Base-by-base conservation (phyloP, 805 yeast species). In the Suhomyces sp. region DNA sequence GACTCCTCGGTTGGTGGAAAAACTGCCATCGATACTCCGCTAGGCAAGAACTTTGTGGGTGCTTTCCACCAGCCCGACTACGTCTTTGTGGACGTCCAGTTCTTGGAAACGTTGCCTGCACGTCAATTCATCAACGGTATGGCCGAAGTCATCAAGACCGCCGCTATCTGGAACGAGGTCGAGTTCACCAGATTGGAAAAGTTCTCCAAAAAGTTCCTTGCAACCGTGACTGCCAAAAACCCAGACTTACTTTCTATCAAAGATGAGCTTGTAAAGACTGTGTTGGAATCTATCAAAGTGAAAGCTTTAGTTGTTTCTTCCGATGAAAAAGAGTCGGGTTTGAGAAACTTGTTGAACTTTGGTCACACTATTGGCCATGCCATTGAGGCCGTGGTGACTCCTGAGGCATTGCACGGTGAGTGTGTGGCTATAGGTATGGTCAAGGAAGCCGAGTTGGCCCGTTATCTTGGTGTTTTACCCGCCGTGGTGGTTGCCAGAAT, bases 301-400 rank as follows among this genome's bases (percentile, higher is more conserved):
- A 94, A 94, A 72, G 97, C 98, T 5, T 88, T 85, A 58, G 99
- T 94, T 47, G 99, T 94, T 13, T 82, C 96, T 3, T 78, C 85
- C 15, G 99, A 94, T 72, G 99, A 94, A 71, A 87, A 96, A 64
- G 99, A 94, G 71, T 90, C 97, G 47, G 94, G 97, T 3, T 79
- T 94, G 59, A 82, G 99, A 72, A 94, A 94, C 70, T 73, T 94
- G 58, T 79, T 94, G 55, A 94, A 94, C 72, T 94, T 93, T 67
- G 99, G 99, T 35, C 99, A 94, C 70, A 83, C 97, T 27, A 92
- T 94, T 62, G 99, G 99, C 45, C 99, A 94, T 69, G 99, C 99
- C 19, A 91, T 88, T 59, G 99, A 94, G 75, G 98, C 99, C n/a
- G 85, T 94, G 35, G 78, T 94, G 57, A 92, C 98, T 4, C 99